Evolutionary conservation across 2,329 filamentous ascomycete genomes (phyloP), one percentile per base, ranked within the genome.

Genomic region (Pseudogymnoascus sp.): DNA sequence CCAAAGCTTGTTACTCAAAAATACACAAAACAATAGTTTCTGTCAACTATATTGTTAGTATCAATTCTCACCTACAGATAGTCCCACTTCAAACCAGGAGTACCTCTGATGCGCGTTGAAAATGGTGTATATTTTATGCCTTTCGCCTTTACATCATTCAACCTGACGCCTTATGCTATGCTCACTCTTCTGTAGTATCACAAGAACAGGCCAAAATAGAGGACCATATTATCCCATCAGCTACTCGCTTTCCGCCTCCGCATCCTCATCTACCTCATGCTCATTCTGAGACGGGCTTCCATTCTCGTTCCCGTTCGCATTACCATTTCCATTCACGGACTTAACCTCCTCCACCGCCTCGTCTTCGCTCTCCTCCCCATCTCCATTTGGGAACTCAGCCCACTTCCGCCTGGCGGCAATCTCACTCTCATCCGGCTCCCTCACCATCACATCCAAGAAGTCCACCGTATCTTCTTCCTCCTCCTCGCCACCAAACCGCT

Each of bases 361-460:
- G 19, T 66, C 70, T 58, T 70, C 68, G 12, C 66, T 67, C 39
- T 65, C 69, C 59, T 65, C 69, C 14, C 63, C 65, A 41, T 69
- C 66, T 8, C 68, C 69, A 64, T 65, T 71, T 2, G 70, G 71
- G 61, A 65, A 41, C 21, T 66, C 76, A 69, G 78, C 79, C 74
- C 80, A 86, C 60, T 76, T 70, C 63, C 77, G 77, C 73, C 85
- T 81, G 65, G 79, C 76, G n/a, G 75, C 74, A 49, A 73, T 75
- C 70, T 83, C 78, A 12, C 81, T 78, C 52, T 84, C 82, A 31
- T 76, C 77, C 6, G 83, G 83, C 43, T 85, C 82, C 33, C 80
- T 76, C 12, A 87, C 76, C 7, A 75, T 77, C 23, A 86, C 74
- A 60, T 84, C 80, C 58, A 85, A 74, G 67, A 84, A 78, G 67